Conservation (phyloP, 1,284 basidiomycete species). For the Apiotrichum gracile region DNA sequence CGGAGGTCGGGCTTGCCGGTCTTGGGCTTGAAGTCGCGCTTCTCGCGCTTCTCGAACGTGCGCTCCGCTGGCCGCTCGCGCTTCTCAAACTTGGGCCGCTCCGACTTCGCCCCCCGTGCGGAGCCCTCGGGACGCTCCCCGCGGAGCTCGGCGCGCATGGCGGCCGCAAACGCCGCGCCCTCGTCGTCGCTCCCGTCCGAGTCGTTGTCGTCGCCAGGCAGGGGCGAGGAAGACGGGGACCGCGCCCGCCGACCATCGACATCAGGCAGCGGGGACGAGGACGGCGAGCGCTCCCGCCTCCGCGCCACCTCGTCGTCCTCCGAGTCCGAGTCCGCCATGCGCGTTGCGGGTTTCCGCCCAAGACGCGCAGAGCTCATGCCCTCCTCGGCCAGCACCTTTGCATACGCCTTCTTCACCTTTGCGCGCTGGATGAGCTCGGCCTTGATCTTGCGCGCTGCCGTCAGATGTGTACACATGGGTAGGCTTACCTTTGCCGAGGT, state of each 20-base stretch:
- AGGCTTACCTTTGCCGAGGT: conserved; percentile 47
- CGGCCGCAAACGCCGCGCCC: conserved; percentile 6
- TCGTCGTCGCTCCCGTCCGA: conserved; percentile 2
- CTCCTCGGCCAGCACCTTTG: conserved; percentile 49
- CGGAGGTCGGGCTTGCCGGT: not conserved
- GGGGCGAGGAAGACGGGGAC: conserved; percentile 1
- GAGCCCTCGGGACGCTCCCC: not conserved
- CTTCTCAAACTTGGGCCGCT: not conserved
- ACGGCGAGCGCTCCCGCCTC: not conserved
- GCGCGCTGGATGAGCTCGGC: conserved; percentile 52
- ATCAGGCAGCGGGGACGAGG: conserved; percentile 2
- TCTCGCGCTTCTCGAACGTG: not conserved
- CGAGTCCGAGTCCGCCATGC: conserved; percentile 4
- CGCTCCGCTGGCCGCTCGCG: not conserved
- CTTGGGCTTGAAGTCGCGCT: not conserved
- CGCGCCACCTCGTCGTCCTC: not conserved
- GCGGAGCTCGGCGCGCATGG: conserved; percentile 1
- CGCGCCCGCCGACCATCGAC: not conserved
- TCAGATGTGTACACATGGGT: not conserved
- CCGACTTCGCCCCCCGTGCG: not conserved
- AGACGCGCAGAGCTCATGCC: conserved; percentile 41
- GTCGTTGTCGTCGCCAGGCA: conserved; percentile 4
- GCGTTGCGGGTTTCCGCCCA: conserved; percentile 6
- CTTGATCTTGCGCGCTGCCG: conserved; percentile 51
- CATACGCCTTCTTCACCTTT: conserved; percentile 52